Evolutionary conservation across 345 rosid genomes (phyloP).

Genomic region (Tarenaya hassleriana): DNA sequence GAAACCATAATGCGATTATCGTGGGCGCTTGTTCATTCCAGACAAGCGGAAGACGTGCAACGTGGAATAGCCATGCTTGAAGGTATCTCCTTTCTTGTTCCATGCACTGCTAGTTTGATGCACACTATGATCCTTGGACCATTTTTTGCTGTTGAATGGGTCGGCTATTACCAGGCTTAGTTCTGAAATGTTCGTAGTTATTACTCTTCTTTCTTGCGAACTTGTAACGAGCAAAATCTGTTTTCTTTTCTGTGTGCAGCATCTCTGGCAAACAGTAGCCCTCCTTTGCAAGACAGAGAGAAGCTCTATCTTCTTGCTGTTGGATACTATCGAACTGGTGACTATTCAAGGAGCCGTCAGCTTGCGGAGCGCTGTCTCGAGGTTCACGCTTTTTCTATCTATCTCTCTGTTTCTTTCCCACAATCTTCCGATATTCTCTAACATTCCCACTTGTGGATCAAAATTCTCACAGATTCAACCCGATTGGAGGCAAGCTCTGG

Average conservation of each 20-base stretch:
- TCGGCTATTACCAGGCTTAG: neutral
- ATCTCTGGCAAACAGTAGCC: constrained; percentile 42
- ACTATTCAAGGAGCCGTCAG: constrained; percentile 66
- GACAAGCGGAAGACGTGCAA: constrained; percentile 61
- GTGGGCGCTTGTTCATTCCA: constrained; percentile 88
- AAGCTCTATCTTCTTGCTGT: constrained; percentile 82
- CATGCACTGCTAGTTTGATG: neutral
- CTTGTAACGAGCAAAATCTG: neutral
- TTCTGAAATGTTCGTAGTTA: too few relatives aligned
- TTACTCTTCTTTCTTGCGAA: too few relatives aligned
- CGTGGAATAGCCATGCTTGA: constrained; percentile 87
- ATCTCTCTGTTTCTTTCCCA: too few relatives aligned
- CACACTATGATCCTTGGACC: neutral
- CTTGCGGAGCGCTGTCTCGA: constrained; percentile 55
- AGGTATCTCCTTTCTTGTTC: constrained; percentile 27
- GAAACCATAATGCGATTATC: constrained; percentile 75
- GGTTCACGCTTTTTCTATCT: constrained; percentile 30
- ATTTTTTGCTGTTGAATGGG: neutral
- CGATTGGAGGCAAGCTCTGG: constrained; percentile 79
- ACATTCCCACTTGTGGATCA: too few relatives aligned
- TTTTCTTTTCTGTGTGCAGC: constrained; percentile 34
- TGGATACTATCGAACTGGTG: constrained; percentile 69
- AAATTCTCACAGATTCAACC: constrained; percentile 49
- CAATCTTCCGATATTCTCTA: too few relatives aligned
- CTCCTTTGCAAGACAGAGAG: constrained; percentile 56